Base-by-base conservation (phyloP, 169 alveolate species). In the Plasmodium billcollinsi region DNA sequence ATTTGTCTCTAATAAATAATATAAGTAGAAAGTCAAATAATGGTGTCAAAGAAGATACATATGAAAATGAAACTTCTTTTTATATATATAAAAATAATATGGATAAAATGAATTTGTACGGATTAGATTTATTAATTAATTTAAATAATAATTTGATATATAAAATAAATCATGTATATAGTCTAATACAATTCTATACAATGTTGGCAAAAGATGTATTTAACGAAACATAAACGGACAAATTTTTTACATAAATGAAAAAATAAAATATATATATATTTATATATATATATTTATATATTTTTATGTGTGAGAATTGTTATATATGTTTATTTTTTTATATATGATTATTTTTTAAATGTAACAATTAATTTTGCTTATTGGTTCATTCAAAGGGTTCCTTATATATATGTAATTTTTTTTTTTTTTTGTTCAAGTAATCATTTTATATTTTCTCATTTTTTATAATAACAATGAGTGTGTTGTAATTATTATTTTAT, bases 111-210 rank as follows among this genome's bases (percentile, higher is more conserved):
- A 78, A 78, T 70, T 15, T 78, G 43, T 78, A 78, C 43, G 89
- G 89, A 12, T 2, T 78, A 61, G 89, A 78, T 33, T 26, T 78
- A 33, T 65, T 78, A 3, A 78, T 78, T 15, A 78, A 78, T 29
- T 63, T 78, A 33, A 78, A 78, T 56, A 78, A 78, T 8, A 54
- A 49, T 3, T 29, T 78, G 11, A 78, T 26, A 6, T 52, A 78
- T 43, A 78, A 78, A 39, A 65, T 78, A 11, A 78, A 66, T 66
- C 89, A 78, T 58, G 43, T 78, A 26, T 78, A 78, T n/a, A 78
- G 89, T 3, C 71, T 78, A 7, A 66, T 78, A 24, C 89, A 59
- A 24, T 78, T 78, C 39, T 78, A 78, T 21, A 52, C 89, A 6
- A 78, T 78, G 70, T 20, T 78, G 24, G 72, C 89, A 8, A 49